Base-by-base conservation (phyloP, 345 rosid genomes). In the Citrus mangshanensis region DNA sequence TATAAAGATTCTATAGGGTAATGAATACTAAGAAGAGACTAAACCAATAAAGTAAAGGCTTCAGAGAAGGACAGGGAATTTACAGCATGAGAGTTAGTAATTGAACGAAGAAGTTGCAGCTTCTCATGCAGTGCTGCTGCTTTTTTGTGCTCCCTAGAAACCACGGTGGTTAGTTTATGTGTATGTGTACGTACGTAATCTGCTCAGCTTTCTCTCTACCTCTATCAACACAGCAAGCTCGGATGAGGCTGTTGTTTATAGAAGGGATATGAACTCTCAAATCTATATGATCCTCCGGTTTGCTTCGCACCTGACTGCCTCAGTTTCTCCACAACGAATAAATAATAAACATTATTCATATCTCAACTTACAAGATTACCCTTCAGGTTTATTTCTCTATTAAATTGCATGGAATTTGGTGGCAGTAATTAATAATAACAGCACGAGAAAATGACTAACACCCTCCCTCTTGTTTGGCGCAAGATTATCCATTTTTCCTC, bases 111-210 rank as follows among this genome's bases (percentile, higher is more conserved):
- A 61, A 87, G 82, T 71, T 87, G 89, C 79, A 87, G 86, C 85
- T 87, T 87, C 84, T 84, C 87, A 77, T 80, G 84, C 85, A 89
- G 78, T 49, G 81, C 81, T 69, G 87, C 80, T 71, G 87, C 82
- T 77, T 82, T 90, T 86, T 81, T 89, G 84, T 83, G 88, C 87
- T 89, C 92, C 68, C 88, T 86, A 9, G 94, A 86, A 76, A 80
- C 85, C 90, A 87, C 85, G 25, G 55, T 61, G 56, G n/a, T 40
- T 40, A 40, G 12, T 40, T 40, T 40, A 40, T 40, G 46, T 9
- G 3, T 40, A 40, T 40, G 46, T 69, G 3, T 30, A 30, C 32
- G 35, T 51, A 35, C 35, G 37, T 32, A 65, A 32, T 65, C 34
- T 64, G 35, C 24, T 65, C 25, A 6, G n/a, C 24, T 28, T 73